Evolutionary conservation across 768 basidiomycete species (phyloP).

Genomic region (Naematelia encephala): DNA sequence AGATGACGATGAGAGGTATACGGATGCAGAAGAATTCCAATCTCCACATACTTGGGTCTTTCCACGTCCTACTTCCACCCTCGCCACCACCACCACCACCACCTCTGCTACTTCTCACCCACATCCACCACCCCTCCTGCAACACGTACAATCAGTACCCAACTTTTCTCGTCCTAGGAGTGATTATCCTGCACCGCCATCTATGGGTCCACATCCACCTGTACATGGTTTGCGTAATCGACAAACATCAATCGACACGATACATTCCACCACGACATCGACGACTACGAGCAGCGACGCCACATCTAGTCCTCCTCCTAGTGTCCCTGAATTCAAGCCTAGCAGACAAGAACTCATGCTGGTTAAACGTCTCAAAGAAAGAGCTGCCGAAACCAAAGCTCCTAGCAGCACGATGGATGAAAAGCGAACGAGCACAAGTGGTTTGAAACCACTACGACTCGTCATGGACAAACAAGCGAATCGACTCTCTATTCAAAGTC

Average conservation of each 20-base stretch:
- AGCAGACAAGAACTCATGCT: conserved; percentile 17
- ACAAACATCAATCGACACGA: conserved; percentile 24
- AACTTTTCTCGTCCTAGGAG: neutral
- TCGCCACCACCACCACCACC: neutral
- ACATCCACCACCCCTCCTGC: conserved; percentile 17
- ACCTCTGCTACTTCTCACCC: conserved; percentile 14
- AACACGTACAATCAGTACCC: neutral
- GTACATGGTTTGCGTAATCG: neutral
- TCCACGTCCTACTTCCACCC: neutral
- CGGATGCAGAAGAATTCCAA: neutral
- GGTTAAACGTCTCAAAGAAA: conserved; percentile 15
- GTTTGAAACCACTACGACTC: conserved; percentile 19
- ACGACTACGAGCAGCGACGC: neutral
- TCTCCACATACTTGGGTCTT: neutral
- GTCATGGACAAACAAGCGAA: conserved; percentile 9
- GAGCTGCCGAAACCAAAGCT: conserved; percentile 5
- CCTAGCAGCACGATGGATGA: neutral
- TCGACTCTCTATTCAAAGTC: neutral
- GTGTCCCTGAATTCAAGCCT: conserved; percentile 8
- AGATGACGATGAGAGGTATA: neutral
- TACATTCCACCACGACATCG: conserved; percentile 9
- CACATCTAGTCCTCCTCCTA: conserved; percentile 1
- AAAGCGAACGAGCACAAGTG: conserved; percentile 9
- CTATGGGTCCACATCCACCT: conserved; percentile 6
- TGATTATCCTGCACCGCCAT: neutral